A percentile compares a stretch with the other conserved stretches of the same genome.
Evolutionary conservation across 169 alveolate species (phyloP).

Genomic region (Plasmodium relictum): DNA sequence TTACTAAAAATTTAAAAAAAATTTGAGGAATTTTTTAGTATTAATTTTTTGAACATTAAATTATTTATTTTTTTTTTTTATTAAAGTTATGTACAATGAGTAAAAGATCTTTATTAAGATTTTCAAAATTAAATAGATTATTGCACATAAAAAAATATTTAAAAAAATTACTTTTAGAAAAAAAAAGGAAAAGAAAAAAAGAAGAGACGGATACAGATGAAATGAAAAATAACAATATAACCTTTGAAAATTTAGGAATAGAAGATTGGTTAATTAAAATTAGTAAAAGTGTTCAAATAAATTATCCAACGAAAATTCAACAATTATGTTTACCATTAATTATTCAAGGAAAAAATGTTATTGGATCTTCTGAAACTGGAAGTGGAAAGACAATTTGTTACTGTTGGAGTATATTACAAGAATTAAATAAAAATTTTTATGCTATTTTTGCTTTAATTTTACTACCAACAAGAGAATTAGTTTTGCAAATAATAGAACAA

Average conservation of each 20-base stretch:
- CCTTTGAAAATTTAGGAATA: slow-evolving; percentile 83
- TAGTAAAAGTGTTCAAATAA: slow-evolving; percentile 80
- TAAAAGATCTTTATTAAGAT: slow-evolving; percentile 6
- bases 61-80: neutral
- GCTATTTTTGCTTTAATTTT: slow-evolving; percentile 96
- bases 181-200: slow-evolving; percentile 3
- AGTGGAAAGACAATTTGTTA: slow-evolving; percentile 99
- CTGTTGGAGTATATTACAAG: slow-evolving; percentile 95
- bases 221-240: slow-evolving; percentile 15
- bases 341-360: slow-evolving; percentile 91
- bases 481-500: slow-evolving; percentile 96
- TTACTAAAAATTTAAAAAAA: too few relatives aligned
- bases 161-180: slow-evolving; percentile 1
- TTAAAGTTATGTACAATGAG: neutral
- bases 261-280: slow-evolving; percentile 85
- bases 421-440: slow-evolving; percentile 94
- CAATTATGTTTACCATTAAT: slow-evolving; percentile 92
- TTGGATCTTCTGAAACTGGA: slow-evolving; percentile 97
- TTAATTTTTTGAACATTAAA: too few relatives aligned
- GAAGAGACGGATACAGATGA: slow-evolving; percentile 12
- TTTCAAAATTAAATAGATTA: slow-evolving; percentile 5
- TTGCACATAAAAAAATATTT: slow-evolving; percentile 34
- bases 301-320: slow-evolving; percentile 94
- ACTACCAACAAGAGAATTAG: slow-evolving; percentile 98
- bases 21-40: too few relatives aligned